Conservation (phyloP, 176 grass and related monocot species). For the Coix lacrymajobi region DNA sequence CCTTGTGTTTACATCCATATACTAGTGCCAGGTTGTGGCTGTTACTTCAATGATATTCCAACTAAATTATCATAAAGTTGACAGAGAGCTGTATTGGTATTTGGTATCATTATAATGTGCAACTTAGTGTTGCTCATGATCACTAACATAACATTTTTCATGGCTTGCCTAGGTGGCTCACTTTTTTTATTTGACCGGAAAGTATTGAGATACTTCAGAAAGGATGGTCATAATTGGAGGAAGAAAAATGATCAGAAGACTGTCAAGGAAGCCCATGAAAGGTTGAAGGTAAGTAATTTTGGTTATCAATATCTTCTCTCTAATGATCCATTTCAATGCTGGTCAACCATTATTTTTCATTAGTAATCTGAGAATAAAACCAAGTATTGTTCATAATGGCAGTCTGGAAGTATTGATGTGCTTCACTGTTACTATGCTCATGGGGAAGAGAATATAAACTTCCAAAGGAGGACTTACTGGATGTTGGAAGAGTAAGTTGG, state of each 20-base stretch:
- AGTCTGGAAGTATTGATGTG: constrained; percentile 87
- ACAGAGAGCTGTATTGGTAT: not conserved
- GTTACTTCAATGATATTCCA: not conserved
- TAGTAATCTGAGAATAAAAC: not conserved
- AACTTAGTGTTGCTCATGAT: not conserved
- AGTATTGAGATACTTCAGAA: constrained; percentile 58
- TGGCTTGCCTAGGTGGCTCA: constrained; percentile 43
- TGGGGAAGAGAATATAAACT: constrained; percentile 78
- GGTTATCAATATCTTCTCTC: not conserved
- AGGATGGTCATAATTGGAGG: constrained; percentile 71
- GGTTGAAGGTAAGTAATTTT: constrained; percentile 45
- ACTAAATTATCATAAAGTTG: not conserved
- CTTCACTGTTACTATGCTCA: constrained; percentile 95
- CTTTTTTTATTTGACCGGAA: constrained; percentile 75
- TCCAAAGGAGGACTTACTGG: constrained; percentile 92
- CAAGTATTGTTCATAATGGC: not conserved
- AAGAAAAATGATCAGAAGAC: constrained; percentile 71
- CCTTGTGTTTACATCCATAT: not conserved
- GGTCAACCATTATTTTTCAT: not conserved
- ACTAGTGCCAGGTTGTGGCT: not conserved
- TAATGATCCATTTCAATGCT: not conserved
- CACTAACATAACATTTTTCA: constrained; percentile 26
- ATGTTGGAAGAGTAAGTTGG: constrained; percentile 73
- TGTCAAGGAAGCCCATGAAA: constrained; percentile 71
- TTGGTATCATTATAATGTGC: not conserved